Evolutionary conservation across 371 early-diverging fungal species (phyloP), one percentile per base, ranked within the genome.

Genomic region (Actinomortierella wolfii): DNA sequence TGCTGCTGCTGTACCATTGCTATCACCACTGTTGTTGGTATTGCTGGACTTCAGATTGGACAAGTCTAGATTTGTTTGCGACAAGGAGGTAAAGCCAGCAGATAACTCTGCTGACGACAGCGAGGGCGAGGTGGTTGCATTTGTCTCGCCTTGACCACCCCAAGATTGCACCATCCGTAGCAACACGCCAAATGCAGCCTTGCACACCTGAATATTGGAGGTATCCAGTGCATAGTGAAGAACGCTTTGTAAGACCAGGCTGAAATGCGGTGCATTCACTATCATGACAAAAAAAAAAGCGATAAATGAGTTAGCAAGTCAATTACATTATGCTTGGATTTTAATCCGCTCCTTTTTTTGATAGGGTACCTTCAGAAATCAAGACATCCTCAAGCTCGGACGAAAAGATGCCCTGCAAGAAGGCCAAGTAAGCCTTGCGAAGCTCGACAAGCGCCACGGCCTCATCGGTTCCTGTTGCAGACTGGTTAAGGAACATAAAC

Each of bases 401-500:
- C 57, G 91, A 90, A 78, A 97, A 94, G 39, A 96, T 67, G n/a
- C 86, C 84, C 21, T 86, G 80, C 50, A 97, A 60, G 76, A 96
- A 92, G 7, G 83, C 84, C 34, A 97, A 78, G 62, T 96, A 97
- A 0, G 92, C 83, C 74, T 89, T 89, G 39, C 91, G 88, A 39
- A 97, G 83, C 24, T 92, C 91, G 11, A 84, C 76, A 53, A 91
- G 77, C 42, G 91, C 78, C 45, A 94, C 60, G 0, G 87, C 86
- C 70, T 96, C 97, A 68, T 97, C 98, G 1, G 94, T 95, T 13
- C 98, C 98, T 54, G 85, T 81, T 1, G 94, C 88, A 1, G 87
- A 79, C 61, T 91, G 89, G 67, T 94, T 90, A 23, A 96, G 77
- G 59, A 93, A 91, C 50, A 82, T 82, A 68, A 94, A 94, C 21